Percentiles rank a stretch among this genome's conserved stretches.
Conservation (phyloP, 2,329 filamentous ascomycete genomes). For the Diplocarpon mali region DNA sequence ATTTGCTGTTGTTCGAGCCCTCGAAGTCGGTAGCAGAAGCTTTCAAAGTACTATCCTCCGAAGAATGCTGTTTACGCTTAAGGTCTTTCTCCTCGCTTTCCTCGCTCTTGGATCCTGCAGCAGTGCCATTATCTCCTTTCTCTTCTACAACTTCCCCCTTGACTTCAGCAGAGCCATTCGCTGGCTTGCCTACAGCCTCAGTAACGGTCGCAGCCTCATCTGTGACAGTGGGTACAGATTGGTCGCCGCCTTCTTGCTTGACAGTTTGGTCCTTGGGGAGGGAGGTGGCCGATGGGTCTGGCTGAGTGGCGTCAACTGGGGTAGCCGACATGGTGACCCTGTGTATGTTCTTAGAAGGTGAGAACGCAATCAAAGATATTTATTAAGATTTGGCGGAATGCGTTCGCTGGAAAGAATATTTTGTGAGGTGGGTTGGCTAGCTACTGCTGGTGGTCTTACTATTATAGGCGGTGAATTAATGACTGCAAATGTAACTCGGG, state of each 20-base stretch:
- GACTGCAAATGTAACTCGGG: constrained; percentile 10
- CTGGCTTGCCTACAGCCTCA: constrained; percentile 12
- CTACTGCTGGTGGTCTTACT: neutral
- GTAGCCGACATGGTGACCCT: constrained; percentile 19
- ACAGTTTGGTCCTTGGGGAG: constrained; percentile 14
- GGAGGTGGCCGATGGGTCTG: constrained; percentile 17
- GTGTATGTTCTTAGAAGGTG: neutral
- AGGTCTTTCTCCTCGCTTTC: constrained; percentile 5
- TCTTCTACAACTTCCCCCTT: constrained; percentile 7
- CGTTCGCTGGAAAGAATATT: neutral
- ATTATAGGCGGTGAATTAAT: constrained; percentile 9
- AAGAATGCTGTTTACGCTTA: constrained; percentile 5
- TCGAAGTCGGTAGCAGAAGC: constrained; percentile 21
- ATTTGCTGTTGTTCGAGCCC: constrained; percentile 38
- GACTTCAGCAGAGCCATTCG: constrained; percentile 9
- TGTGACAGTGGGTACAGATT: constrained; percentile 10
- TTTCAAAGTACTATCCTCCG: constrained; percentile 20
- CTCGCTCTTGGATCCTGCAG: constrained; percentile 1
- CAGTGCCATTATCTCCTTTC: neutral
- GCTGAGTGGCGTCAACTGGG: constrained; percentile 17
- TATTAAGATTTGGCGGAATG: neutral
- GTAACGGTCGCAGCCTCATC: constrained; percentile 5
- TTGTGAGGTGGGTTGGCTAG: neutral
- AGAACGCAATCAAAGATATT: neutral
- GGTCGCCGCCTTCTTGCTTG: constrained; percentile 10